A percentile compares a stretch with the other conserved stretches of the same genome.
These are phyloP conservation scores for Lactarius quietus DNA, from an alignment of 768 basidiomycete species.

Conservation along the genomic window DNA sequence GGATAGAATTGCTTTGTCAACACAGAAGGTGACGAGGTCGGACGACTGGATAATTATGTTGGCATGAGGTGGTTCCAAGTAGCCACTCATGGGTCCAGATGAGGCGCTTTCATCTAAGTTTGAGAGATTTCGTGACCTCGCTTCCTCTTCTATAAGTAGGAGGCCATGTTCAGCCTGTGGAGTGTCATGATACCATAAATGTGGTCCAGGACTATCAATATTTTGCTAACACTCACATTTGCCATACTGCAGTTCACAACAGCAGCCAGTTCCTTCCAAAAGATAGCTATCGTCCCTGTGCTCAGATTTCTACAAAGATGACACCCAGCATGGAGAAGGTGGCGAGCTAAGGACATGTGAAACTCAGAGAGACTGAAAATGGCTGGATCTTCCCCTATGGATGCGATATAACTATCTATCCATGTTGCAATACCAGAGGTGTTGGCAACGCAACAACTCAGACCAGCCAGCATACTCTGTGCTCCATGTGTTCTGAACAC, in stretches of 20 bases:
- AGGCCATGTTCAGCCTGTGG: neutral
- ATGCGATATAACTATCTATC: slow-evolving; percentile 1
- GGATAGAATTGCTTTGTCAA: neutral
- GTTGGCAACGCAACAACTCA: neutral
- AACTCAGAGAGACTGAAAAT: neutral
- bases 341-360: slow-evolving; percentile 2
- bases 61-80: neutral
- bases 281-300: neutral
- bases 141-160: neutral
- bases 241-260: neutral
- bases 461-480: neutral
- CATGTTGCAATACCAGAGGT: neutral
- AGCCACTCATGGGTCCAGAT: neutral
- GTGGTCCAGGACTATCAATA: no score
- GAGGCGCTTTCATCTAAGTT: neutral
- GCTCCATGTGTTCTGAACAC: neutral
- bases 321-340: neutral
- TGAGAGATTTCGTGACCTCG: neutral
- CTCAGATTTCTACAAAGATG: neutral
- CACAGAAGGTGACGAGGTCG: neutral
- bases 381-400: neutral
- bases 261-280: neutral
- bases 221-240: neutral
- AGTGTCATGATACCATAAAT: neutral
- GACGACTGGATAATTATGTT: neutral